phyloP scores from a whole-genome alignment of 2,329 filamentous ascomycete genomes.

The Penicillium sumatraense region DNA sequence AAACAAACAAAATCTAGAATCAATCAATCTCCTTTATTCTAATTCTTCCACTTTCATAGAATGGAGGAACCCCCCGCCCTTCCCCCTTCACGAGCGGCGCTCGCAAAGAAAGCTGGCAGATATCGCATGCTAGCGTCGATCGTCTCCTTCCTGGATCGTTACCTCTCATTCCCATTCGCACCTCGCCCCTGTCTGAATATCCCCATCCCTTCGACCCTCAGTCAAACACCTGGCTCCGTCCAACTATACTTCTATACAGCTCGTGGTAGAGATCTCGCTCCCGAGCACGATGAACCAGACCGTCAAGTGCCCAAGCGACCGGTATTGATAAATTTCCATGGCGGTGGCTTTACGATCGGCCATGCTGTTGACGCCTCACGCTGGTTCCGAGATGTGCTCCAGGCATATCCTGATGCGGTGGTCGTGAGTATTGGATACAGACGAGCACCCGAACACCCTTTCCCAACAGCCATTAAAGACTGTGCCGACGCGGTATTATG shows the following conservation, averaged over 20 bases:
- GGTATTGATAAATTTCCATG: constrained; percentile 26
- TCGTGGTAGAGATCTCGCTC: not conserved
- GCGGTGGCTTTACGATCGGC: constrained; percentile 26
- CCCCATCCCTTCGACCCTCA: constrained; percentile 22
- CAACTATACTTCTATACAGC: constrained; percentile 22
- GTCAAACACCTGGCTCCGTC: constrained; percentile 17
- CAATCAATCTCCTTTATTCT: not conserved
- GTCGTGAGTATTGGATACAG: constrained; percentile 31
- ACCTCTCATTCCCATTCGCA: constrained; percentile 21
- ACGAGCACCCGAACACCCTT: constrained; percentile 29
- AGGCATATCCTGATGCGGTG: constrained; percentile 17
- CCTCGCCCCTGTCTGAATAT: constrained; percentile 10
- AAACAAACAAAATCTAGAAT: too few species aligned
- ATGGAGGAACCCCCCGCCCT: constrained; percentile 2
- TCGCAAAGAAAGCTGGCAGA: constrained; percentile 16
- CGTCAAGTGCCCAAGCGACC: constrained; percentile 6
- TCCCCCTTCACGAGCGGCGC: not conserved
- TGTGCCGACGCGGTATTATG: constrained; percentile 28
- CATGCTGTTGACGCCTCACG: constrained; percentile 22
- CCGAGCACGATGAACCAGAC: constrained; percentile 2
- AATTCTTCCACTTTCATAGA: not conserved
- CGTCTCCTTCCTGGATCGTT: constrained; percentile 22
- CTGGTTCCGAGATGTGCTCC: constrained; percentile 18
- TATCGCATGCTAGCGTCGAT: constrained; percentile 17
- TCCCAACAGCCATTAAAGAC: constrained; percentile 29